Base-by-base conservation (phyloP, 495 filamentous ascomycete species). In the Aspergillus asperescens region DNA sequence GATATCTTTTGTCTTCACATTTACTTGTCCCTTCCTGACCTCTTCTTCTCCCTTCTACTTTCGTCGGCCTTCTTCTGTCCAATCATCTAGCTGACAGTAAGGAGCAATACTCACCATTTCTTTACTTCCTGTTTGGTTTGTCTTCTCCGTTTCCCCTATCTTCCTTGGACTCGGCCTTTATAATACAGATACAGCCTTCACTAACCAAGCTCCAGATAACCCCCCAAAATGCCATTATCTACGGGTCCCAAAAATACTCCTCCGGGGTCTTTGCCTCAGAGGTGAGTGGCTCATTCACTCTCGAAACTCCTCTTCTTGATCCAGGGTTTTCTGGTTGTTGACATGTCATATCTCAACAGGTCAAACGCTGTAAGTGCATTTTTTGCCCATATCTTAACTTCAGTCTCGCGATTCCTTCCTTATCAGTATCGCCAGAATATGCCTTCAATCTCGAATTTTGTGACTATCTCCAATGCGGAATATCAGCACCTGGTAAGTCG, bases 401-500 rank as follows among this genome's bases (percentile, higher is more conserved):
- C 34, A 32, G 16, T 24, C 27, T 27, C 35, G 19, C 19, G 38
- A 31, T 29, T 15, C 15, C 18, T 48, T 35, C 31, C 45, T 32
- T 13, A 24, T 8, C 4, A 2, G 5, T 9, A 4, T 19, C n/a
- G 12, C 19, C 16, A 53, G 39, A 56, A 52, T 12, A 20, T 27
- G 29, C 19, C 13, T 41, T 57, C 58, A 40, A 62, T 68, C 50
- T 48, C 71, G 16, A 65, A 65, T 23, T 73, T 67, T 41, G 77
- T 82, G 31, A 77, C 69, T 18, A 79, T 83, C 44, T 70, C 75
- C 16, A 78, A 74, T 48, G 60, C 66, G 15, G 77, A 83, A 61
- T 77, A 84, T 64, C 74, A 82, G 32, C 65, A 66, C 57, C 66
- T 83, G 47, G 80, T 82, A 56, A 66, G 76, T 62, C 7, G 7